Conservation (phyloP, 176 grass and related monocot genomes). For the Aegilops umbellulata region DNA sequence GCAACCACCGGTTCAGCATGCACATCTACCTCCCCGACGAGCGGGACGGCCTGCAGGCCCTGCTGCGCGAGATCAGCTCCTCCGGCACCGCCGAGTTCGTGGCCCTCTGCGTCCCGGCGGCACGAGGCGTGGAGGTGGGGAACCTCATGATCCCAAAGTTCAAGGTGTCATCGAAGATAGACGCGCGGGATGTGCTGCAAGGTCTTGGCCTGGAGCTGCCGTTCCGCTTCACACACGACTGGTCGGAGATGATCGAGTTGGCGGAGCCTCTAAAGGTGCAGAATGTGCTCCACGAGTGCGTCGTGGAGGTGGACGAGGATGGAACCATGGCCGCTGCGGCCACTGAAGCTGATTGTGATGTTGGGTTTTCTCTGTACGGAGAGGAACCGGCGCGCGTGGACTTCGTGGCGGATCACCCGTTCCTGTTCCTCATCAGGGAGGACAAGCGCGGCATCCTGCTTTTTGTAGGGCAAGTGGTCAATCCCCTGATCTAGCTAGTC, state of each 20-base stretch:
- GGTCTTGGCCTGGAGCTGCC: not conserved
- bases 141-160: not conserved
- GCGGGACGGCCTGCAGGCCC: not conserved
- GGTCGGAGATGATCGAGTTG: not conserved
- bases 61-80: not conserved
- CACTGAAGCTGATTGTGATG: not conserved
- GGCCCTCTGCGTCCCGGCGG: not conserved
- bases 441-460: not conserved
- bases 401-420: conserved; percentile 38
- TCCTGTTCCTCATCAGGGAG: conserved; percentile 39
- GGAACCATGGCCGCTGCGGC: conserved; percentile 45
- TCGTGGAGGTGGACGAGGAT: conserved; percentile 38
- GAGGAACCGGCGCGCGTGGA: not conserved
- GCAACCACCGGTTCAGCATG: not conserved
- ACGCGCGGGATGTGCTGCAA: not conserved
- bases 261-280: not conserved
- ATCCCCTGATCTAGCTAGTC: not conserved
- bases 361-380: not conserved
- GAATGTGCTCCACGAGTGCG: not conserved
- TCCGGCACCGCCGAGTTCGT: not conserved
- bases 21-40: not conserved
- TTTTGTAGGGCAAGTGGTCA: conserved; percentile 27
- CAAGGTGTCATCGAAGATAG: not conserved
- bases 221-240: not conserved
- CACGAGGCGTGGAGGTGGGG: not conserved